Evolutionary conservation across 352 stramenopile genomes (phyloP), one percentile per base, ranked within the genome.

Genomic region (Phytophthora pistaciae): DNA sequence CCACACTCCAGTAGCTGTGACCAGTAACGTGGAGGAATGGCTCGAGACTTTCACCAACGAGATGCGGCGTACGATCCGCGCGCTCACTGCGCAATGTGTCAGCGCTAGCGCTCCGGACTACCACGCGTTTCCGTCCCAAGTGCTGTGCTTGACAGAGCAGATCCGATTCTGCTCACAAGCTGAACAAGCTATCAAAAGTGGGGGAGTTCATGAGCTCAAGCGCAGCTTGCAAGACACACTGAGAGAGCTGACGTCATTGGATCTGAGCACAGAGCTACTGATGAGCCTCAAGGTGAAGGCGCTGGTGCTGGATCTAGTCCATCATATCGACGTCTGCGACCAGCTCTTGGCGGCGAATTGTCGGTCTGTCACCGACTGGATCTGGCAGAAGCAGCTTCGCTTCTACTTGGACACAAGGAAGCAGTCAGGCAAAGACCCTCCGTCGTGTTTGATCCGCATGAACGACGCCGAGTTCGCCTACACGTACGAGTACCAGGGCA

Each of bases 401-500:
- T 98, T 97, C 72, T 98, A 97, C 53, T 44, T 98, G 6, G 84
- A 95, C 21, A 38, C 36, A 20, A 25, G 54, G 3, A 85, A 91
- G 52, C 42, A 84, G 50, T 72, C 88, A 5, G 60, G 52, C 8
- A 78, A 78, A 27, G 73, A 70, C 8, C 31, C 75, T 16, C 60
- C 67, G 7, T 79, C 79, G 10, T 84, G 71, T 64, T 54, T 82
- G 18, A 85, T 95, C 44, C 72, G 73, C 3, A 96, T 96, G 84
- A 87, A 90, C 66, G 84, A 97, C 56, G 91, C 91, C 0, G 68
- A 79, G 52, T 98, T 98, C 56, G 80, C 88, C 42, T 99, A 99
- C 72, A 98, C 92, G 44, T 99, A 98, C 70, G 96, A 99, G 68
- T 99, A 99, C 77, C 96, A 98, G 60, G 96, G 96, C 20, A 98